Conservation (phyloP, 352 stramenopile species). For the Globisporangium alternatum region DNA sequence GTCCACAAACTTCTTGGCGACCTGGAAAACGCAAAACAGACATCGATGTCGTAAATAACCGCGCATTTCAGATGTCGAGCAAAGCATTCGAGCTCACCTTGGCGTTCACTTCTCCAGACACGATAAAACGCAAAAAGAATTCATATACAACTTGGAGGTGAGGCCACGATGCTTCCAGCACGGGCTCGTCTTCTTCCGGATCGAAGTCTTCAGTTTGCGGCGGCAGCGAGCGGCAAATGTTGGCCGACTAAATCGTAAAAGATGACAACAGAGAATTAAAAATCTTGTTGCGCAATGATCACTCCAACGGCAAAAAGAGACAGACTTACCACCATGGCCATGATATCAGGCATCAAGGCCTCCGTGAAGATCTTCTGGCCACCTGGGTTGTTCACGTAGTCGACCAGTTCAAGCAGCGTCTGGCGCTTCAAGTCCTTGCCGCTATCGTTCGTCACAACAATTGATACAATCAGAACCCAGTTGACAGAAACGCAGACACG, state of each 20-base stretch:
- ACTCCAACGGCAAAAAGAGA: neutral
- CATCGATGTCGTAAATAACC: conserved; percentile 1
- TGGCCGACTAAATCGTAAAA: conserved; percentile 55
- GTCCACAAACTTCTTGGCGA: conserved; percentile 98
- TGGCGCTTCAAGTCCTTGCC: conserved; percentile 98
- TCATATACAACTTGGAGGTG: conserved; percentile 99
- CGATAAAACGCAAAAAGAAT: conserved; percentile 98
- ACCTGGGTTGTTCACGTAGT: conserved; percentile 97
- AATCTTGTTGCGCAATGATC: neutral
- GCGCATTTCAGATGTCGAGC: neutral
- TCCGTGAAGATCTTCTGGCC: conserved; percentile 98
- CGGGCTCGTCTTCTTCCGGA: conserved; percentile 97
- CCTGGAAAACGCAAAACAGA: conserved; percentile 15
- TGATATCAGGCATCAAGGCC: conserved; percentile 95
- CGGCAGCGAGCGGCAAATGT: conserved; percentile 94
- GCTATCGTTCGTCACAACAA: conserved; percentile 24
- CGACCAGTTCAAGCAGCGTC: conserved; percentile 98
- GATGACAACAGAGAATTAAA: neutral
- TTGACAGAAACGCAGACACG: neutral
- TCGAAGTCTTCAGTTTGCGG: conserved; percentile 98
- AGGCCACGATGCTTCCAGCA: conserved; percentile 96
- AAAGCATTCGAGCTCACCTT: conserved; percentile 52
- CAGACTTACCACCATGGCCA: conserved; percentile 81
- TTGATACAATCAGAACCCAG: conserved; percentile 1
- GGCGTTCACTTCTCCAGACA: conserved; percentile 96